A percentile compares a stretch with the other conserved stretches of the same genome.
Conservation (phyloP, 2,329 filamentous ascomycete species). For the Colletotrichum sp. region DNA sequence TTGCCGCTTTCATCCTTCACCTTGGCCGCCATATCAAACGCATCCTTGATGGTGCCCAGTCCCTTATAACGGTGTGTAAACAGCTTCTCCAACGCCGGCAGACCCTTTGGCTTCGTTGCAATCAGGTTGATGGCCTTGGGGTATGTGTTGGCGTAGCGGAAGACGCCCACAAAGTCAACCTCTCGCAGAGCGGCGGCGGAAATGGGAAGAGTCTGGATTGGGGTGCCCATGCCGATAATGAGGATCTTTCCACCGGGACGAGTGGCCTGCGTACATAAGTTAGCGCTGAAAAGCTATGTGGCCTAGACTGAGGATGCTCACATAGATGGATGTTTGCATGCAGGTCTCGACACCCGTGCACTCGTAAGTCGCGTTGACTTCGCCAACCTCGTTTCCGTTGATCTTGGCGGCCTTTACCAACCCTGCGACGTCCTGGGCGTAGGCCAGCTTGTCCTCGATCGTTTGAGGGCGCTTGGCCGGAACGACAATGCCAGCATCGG, state of each 20-base stretch:
- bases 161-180: slow-evolving; percentile 74
- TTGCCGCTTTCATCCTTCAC: slow-evolving; percentile 73
- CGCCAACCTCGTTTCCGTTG: slow-evolving; percentile 55
- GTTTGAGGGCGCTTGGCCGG: slow-evolving; percentile 52
- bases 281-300: background rate
- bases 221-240: slow-evolving; percentile 76
- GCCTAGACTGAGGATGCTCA: slow-evolving; percentile 31
- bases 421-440: slow-evolving; percentile 54
- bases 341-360: slow-evolving; percentile 82
- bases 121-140: slow-evolving; percentile 57
- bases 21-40: slow-evolving; percentile 75
- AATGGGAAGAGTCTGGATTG: slow-evolving; percentile 72
- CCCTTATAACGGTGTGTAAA: slow-evolving; percentile 75
- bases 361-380: slow-evolving; percentile 75
- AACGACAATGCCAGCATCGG: slow-evolving; percentile 56
- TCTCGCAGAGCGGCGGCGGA: slow-evolving; percentile 72
- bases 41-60: slow-evolving; percentile 65
- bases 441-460: slow-evolving; percentile 58
- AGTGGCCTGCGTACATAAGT: slow-evolving; percentile 48
- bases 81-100: slow-evolving; percentile 71
- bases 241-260: slow-evolving; percentile 72
- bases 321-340: slow-evolving; percentile 76
- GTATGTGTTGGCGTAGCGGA: slow-evolving; percentile 80
- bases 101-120: slow-evolving; percentile 49
- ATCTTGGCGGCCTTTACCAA: slow-evolving; percentile 41